These are phyloP conservation scores for Plectosphaerella plurivora DNA, from an alignment of 2,329 filamentous ascomycete genomes.

Conservation along the genomic window DNA sequence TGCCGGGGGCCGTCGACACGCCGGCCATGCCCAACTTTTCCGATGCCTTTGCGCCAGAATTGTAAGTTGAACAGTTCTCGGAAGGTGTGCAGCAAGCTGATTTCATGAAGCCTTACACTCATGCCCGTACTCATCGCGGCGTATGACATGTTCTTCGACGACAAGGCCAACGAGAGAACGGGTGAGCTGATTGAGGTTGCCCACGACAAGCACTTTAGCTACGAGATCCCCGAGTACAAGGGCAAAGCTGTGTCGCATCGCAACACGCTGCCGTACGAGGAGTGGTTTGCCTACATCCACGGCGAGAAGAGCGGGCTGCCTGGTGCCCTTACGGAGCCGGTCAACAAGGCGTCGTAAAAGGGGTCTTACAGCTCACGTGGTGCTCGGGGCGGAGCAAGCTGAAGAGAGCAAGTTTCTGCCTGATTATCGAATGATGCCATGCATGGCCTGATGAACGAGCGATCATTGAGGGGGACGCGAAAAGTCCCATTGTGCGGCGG, in stretches of 20 bases:
- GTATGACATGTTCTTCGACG: conserved; percentile 12
- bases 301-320: conserved; percentile 11
- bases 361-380: neutral
- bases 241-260: conserved; percentile 10
- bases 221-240: conserved; percentile 11
- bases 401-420: too few relatives aligned
- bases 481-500: neutral
- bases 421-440: neutral
- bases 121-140: conserved; percentile 1
- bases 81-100: neutral
- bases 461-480: too few relatives aligned
- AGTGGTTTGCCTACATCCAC: conserved; percentile 16
- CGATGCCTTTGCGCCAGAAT: conserved; percentile 30
- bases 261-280: conserved; percentile 14
- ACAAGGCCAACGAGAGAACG: conserved; percentile 6
- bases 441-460: too few relatives aligned
- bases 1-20: conserved; percentile 42
- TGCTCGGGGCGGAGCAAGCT: neutral
- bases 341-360: neutral
- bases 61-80: conserved; percentile 3
- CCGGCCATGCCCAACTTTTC: conserved; percentile 37
- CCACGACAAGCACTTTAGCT: conserved; percentile 6
- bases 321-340: conserved; percentile 7
- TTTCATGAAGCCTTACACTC: conserved; percentile 3
- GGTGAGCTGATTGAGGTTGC: conserved; percentile 13